Percentiles rank a stretch among this genome's conserved stretches.
These are phyloP conservation scores for Skeletonema marinoi DNA, from an alignment of 108 stramenopile species.

Conservation along the genomic window DNA sequence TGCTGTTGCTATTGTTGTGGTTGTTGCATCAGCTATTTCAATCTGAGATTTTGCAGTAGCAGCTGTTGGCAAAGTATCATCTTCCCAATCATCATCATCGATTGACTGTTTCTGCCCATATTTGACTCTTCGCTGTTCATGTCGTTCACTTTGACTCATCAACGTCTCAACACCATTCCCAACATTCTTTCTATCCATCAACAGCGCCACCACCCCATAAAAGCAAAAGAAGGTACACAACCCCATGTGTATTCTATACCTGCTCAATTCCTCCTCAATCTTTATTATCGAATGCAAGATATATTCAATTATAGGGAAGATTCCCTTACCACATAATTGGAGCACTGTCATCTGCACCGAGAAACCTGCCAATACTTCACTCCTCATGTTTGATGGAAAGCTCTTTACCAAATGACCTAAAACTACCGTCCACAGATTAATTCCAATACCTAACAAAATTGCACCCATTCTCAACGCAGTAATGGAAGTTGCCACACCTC, in stretches of 20 bases:
- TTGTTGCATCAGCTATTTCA: background rate
- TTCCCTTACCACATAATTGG: constrained; percentile 32
- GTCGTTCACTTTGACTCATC: background rate
- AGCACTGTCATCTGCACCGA: constrained; percentile 26
- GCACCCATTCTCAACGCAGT: constrained; percentile 17
- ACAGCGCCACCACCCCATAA: constrained; percentile 33
- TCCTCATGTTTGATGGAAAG: constrained; percentile 18
- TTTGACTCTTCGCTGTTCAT: background rate
- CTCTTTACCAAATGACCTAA: constrained; percentile 32
- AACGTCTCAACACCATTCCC: background rate
- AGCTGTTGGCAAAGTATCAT: background rate
- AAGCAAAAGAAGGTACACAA: constrained; percentile 38
- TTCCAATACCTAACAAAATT: constrained; percentile 19
- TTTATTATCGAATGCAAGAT: constrained; percentile 13
- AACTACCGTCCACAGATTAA: constrained; percentile 36
- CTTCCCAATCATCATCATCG: constrained; percentile 4
- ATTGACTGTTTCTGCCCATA: constrained; percentile 5
- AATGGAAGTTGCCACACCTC: constrained; percentile 22
- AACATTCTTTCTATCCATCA: constrained; percentile 36
- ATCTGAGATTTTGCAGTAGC: background rate
- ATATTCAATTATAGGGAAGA: constrained; percentile 32
- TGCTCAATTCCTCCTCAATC: constrained; percentile 22
- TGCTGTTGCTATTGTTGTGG: background rate
- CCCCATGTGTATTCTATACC: constrained; percentile 42
- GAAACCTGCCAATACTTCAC: constrained; percentile 33